A percentile compares a stretch with the other conserved stretches of the same genome.
Conservation (phyloP, 2,329 filamentous ascomycete genomes). For the Aspergillus aculeatus region DNA sequence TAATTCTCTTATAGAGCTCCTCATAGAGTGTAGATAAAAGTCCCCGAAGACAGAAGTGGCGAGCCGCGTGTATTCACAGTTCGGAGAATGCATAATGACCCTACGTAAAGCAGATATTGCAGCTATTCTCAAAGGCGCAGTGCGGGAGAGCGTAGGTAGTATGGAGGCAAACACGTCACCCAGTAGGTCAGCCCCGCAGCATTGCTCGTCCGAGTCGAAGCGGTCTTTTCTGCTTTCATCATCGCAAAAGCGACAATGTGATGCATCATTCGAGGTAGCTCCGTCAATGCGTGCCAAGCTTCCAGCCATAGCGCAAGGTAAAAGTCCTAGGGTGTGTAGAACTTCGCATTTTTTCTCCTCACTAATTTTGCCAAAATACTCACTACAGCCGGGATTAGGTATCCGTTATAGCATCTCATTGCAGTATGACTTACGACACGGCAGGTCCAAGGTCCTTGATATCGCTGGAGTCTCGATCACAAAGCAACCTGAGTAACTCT, state of each 20-base stretch:
- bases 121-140: constrained; percentile 63
- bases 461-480: constrained; percentile 31
- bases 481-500: constrained; percentile 35
- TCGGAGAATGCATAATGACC: constrained; percentile 65
- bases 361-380: constrained; percentile 47
- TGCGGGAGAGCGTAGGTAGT: constrained; percentile 44
- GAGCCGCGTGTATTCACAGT: constrained; percentile 62
- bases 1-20: constrained; percentile 81
- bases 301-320: constrained; percentile 57
- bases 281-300: constrained; percentile 40
- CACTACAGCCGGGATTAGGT: constrained; percentile 25
- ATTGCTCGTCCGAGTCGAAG: constrained; percentile 13
- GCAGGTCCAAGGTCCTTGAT: constrained; percentile 44
- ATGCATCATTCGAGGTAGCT: constrained; percentile 20
- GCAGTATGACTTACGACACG: constrained; percentile 48
- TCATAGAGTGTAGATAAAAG: constrained; percentile 77
- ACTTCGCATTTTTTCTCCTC: constrained; percentile 54
- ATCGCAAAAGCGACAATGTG: constrained; percentile 42
- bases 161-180: constrained; percentile 46
- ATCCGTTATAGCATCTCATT: neutral
- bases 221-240: constrained; percentile 23
- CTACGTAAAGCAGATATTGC: constrained; percentile 71
- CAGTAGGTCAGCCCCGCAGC: constrained; percentile 31
- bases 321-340: constrained; percentile 56
- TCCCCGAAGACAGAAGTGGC: constrained; percentile 68